phyloP scores from a whole-genome alignment of 176 grass and related monocot species.

The Rhynchospora pubera region DNA sequence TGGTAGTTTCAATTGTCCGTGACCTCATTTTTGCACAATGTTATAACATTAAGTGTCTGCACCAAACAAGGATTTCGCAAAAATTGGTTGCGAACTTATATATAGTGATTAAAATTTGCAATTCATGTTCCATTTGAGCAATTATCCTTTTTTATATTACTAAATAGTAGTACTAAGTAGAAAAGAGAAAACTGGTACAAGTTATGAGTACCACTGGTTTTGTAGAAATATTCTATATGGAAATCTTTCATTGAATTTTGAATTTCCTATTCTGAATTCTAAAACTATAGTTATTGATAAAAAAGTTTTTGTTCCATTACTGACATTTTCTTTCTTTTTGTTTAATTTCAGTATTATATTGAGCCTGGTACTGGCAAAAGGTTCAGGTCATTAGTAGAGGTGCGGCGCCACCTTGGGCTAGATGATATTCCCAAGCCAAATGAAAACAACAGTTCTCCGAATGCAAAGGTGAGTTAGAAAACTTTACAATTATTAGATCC shows the following conservation, averaged over 20 bases:
- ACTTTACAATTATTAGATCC: not conserved
- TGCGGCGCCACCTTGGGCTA: not conserved
- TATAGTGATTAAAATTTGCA: not conserved
- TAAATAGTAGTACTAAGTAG: not conserved
- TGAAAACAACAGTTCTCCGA: not conserved
- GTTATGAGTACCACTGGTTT: not conserved
- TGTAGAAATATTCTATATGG: not conserved
- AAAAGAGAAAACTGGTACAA: not conserved
- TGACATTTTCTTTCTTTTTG: not conserved
- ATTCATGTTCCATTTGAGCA: not conserved
- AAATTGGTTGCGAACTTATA: not conserved
- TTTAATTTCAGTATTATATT: slow-evolving; percentile 18
- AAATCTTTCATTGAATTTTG: not conserved
- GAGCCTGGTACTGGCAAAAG: not conserved
- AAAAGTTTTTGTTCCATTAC: not conserved
- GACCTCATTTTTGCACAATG: not conserved
- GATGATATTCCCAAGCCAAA: not conserved
- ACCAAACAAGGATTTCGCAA: not conserved
- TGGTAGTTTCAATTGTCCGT: not conserved
- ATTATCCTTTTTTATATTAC: not conserved
- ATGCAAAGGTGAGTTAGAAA: not conserved
- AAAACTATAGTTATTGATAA: not conserved
- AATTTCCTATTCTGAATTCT: not conserved
- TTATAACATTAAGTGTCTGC: not conserved
- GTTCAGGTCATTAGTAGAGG: slow-evolving; percentile 8